These are phyloP conservation scores for Cladobotryum protrusum DNA, from an alignment of 2,329 filamentous ascomycete genomes.

Conservation along the genomic window DNA sequence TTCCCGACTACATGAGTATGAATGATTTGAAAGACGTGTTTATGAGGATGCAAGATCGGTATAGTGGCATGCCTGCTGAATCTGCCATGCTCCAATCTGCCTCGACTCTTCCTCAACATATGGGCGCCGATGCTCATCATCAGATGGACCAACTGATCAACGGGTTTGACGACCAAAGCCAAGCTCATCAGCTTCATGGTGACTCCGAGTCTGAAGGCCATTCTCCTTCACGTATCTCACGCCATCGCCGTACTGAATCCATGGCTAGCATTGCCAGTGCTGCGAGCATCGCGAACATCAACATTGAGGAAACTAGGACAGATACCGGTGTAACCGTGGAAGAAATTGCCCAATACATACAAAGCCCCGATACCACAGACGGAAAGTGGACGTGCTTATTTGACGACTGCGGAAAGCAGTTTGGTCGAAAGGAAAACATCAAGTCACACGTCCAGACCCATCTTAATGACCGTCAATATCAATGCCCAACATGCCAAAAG, in stretches of 20 bases:
- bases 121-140: constrained; percentile 44
- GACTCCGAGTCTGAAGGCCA: constrained; percentile 15
- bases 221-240: constrained; percentile 20
- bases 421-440: constrained; percentile 98
- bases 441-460: constrained; percentile 98
- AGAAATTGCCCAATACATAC: constrained; percentile 71
- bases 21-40: constrained; percentile 42
- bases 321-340: constrained; percentile 84
- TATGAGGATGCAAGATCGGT: constrained; percentile 30
- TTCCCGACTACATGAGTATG: constrained; percentile 52
- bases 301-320: constrained; percentile 59
- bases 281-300: constrained; percentile 55
- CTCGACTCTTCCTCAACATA: constrained; percentile 44
- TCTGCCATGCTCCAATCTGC: constrained; percentile 28
- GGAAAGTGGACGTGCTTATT: constrained; percentile 75
- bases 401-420: constrained; percentile 76
- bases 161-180: constrained; percentile 35
- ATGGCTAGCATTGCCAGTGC: constrained; percentile 52
- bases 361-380: constrained; percentile 64
- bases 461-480: constrained; percentile 90
- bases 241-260: constrained; percentile 54
- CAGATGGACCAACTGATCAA: constrained; percentile 34
- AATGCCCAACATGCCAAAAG: constrained; percentile 88
- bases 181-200: constrained; percentile 9
- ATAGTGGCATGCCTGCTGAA: constrained; percentile 29